Evolutionary conservation across 75 land plant genomes (phyloP).

Genomic region (Picea glauca): DNA sequence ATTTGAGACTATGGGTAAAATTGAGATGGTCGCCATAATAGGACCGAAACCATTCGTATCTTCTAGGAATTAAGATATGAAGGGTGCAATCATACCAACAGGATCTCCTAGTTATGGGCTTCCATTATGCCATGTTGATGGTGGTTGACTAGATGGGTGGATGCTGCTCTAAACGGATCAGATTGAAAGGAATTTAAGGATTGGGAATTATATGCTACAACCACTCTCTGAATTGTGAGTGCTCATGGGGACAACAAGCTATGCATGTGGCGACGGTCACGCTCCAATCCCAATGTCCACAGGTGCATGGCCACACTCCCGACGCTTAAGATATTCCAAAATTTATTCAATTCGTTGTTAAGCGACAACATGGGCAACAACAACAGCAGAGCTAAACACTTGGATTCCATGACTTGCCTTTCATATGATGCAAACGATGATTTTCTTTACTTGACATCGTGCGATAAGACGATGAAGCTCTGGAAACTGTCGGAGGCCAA

Average conservation of each 20-base stretch:
- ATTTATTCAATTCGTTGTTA: not conserved
- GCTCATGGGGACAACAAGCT: conserved; percentile 48
- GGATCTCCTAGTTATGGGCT: too few relatives aligned
- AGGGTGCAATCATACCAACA: too few relatives aligned
- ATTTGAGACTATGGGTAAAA: too few relatives aligned
- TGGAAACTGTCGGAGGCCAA: conserved; percentile 40
- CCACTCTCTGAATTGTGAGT: conserved; percentile 18
- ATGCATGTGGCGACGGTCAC: conserved; percentile 10
- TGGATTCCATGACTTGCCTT: conserved; percentile 23
- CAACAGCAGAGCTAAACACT: conserved; percentile 16
- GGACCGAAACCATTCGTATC: too few relatives aligned
- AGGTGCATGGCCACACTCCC: conserved; percentile 41
- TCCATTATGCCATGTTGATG: too few relatives aligned
- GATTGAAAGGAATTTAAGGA: too few relatives aligned
- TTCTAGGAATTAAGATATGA: too few relatives aligned
- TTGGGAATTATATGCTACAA: too few relatives aligned
- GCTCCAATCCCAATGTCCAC: conserved; percentile 10
- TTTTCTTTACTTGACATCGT: conserved; percentile 48
- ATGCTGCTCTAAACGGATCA: too few relatives aligned
- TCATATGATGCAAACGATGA: conserved; percentile 7
- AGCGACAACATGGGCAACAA: not conserved
- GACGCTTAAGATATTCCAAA: conserved; percentile 9
- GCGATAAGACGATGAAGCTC: conserved; percentile 55
- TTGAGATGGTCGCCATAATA: too few relatives aligned
- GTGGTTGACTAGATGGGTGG: too few relatives aligned